phyloP scores from a whole-genome alignment of 2,329 filamentous ascomycete species.

The Chaetomiaceae sp. region DNA sequence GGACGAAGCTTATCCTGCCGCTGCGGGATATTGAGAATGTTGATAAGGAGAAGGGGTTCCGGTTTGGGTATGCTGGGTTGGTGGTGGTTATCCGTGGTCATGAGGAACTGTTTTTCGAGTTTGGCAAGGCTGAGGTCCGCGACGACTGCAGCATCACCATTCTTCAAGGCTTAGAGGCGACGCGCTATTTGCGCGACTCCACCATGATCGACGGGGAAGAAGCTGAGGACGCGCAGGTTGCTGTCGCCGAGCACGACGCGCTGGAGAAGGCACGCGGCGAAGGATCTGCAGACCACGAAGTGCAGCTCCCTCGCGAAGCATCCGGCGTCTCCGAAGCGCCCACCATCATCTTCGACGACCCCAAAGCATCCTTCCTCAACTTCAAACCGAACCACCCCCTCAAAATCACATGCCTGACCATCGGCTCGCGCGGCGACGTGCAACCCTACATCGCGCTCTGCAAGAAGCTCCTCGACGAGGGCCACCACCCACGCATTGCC shows the following conservation, averaged over 20 bases:
- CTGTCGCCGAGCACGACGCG: conserved; percentile 74
- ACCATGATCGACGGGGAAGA: conserved; percentile 62
- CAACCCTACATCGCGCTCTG: conserved; percentile 97
- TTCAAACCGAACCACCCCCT: conserved; percentile 80
- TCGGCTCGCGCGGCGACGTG: conserved; percentile 91
- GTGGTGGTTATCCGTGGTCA: conserved; percentile 91
- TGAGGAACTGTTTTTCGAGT: conserved; percentile 96
- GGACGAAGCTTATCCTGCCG: conserved; percentile 87
- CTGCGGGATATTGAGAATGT: conserved; percentile 89
- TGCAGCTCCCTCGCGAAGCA: conserved; percentile 42
- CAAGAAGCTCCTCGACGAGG: conserved; percentile 81
- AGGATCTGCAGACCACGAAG: conserved; percentile 45
- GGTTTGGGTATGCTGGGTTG: conserved; percentile 83
- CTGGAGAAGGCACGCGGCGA: conserved; percentile 65
- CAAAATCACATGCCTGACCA: conserved; percentile 86
- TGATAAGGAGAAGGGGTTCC: conserved; percentile 90
- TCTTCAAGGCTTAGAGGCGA: conserved; percentile 67
- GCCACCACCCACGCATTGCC: conserved; percentile 79
- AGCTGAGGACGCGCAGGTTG: conserved; percentile 63
- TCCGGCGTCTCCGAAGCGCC: conserved; percentile 52
- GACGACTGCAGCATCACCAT: conserved; percentile 86
- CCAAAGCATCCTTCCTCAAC: conserved; percentile 77
- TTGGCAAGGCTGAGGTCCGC: conserved; percentile 66
- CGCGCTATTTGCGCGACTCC: conserved; percentile 64
- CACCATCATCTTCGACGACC: conserved; percentile 83